phyloP scores from a whole-genome alignment of 805 yeast species.

The Isabelozyma rhagii region DNA sequence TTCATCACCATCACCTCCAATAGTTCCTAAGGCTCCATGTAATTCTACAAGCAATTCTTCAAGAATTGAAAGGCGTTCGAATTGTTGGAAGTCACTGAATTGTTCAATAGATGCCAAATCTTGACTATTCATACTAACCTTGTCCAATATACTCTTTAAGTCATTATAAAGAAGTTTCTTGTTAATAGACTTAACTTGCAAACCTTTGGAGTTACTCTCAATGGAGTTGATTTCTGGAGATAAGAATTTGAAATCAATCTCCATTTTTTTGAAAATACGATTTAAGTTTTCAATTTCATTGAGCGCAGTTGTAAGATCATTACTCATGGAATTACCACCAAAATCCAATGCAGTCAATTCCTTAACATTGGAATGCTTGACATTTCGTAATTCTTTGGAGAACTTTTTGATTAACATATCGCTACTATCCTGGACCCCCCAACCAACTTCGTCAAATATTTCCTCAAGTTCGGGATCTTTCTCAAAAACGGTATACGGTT shows the following conservation, averaged over 20 bases:
- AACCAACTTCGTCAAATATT: slow-evolving; percentile 70
- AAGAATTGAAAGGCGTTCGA: slow-evolving; percentile 38
- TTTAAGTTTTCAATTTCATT: slow-evolving; percentile 34
- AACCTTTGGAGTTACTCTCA: slow-evolving; percentile 73
- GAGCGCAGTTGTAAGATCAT: slow-evolving; percentile 31
- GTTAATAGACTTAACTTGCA: slow-evolving; percentile 80
- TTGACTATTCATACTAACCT: slow-evolving; percentile 62
- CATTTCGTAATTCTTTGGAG: slow-evolving; percentile 52
- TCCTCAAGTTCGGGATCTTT: slow-evolving; percentile 54
- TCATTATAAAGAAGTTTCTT: slow-evolving; percentile 73
- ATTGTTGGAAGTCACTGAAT: slow-evolving; percentile 48
- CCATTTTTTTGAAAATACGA: slow-evolving; percentile 39
- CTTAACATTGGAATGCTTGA: slow-evolving; percentile 62
- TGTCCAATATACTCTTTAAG: slow-evolving; percentile 61
- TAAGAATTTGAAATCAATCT: slow-evolving; percentile 37
- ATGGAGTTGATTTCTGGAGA: slow-evolving; percentile 67
- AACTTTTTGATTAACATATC: slow-evolving; percentile 56
- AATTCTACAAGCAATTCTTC: slow-evolving; percentile 58
- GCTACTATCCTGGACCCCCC: slow-evolving; percentile 69
- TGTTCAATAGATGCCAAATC: slow-evolving; percentile 47
- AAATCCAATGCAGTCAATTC: slow-evolving; percentile 37
- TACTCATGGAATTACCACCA: slow-evolving; percentile 26
- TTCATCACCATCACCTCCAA: slow-evolving; percentile 43
- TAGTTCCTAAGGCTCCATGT: slow-evolving; percentile 62
- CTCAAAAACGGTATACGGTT: slow-evolving; percentile 13